Base-by-base conservation (phyloP, 208 protist species). In the Zelonia costaricensis region DNA sequence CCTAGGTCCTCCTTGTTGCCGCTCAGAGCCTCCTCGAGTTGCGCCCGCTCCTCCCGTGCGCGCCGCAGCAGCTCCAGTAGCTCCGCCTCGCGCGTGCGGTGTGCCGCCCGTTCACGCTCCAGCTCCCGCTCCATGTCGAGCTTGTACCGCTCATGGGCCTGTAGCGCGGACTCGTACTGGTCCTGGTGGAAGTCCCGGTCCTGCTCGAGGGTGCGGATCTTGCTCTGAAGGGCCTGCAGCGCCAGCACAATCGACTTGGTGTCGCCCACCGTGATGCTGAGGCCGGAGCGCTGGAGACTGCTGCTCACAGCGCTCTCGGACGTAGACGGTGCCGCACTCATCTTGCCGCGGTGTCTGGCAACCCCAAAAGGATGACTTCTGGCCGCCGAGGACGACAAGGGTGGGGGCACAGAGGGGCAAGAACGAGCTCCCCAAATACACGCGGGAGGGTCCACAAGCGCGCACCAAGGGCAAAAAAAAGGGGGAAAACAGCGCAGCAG, bases 181-280 rank as follows among this genome's bases (percentile, higher is more conserved):
- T 96, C 91, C 43, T 92, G 87, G 44, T 94, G 91, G 58, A 86
- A 84, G 59, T 96, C 84, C 25, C 88, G 78, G 63, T 96, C 91
- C 36, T 91, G 75, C 63, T 96, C 87, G 5, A 96, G 73, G 1
- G 80, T 69, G 20, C 91, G 82, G 44, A 96, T 96, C 62, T 96
- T 96, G 49, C 82, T 73, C 61, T 94, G 91, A 20, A 96, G 74
- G 13, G 91, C 83, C 61, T 94, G 91, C 20, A 96, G 73, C 0
- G 91, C 91, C 18, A 96, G 78, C 44, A 96, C 91, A 53, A 96
- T 94, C 7, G 86, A 94, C 58, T 92, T 92, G 13, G 91, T 96
- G 72, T 96, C 91, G 0, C 91, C 91, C 2, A 94, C 87, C 33
- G 85, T 93, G 62, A 93, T 92, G 65, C 84, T 92, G 18, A 96